Evolutionary conservation across 192 early-diverging fungal genomes (phyloP), one percentile per base, ranked within the genome.

Genomic region (Mortierella antarctica): DNA sequence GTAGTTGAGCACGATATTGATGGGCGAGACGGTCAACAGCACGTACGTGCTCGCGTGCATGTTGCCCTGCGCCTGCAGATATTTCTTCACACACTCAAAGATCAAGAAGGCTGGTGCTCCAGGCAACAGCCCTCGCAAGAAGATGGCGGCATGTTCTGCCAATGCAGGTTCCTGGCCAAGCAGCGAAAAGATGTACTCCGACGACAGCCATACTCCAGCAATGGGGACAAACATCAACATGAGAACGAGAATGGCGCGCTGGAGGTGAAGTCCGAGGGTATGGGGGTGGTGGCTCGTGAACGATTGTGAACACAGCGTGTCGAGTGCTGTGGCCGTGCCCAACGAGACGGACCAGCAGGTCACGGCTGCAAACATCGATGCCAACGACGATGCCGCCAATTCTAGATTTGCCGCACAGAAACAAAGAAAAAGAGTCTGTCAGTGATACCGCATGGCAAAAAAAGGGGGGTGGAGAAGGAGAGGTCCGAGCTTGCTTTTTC

Each of bases 81-180:
- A 98, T 64, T 94, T 89, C 74, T 95, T 94, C 56, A 96, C 73
- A 74, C 93, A 94, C 65, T 98, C 96, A 87, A 93, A 93, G 18
- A 89, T 85, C 80, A 98, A 82, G 82, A 86, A 91, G 6, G 95
- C 92, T 39, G 93, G 89, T 45, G 91, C 88, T 2, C 95, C 94
- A 2, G 92, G 77, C 44, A 97, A 73, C 21, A 92, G 84, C 18
- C 86, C 91, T 5, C 87, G 78, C n/a, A 94, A 68, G 75, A 91
- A 99, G 46, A 83, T 44, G 9, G 90, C 87, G 18, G 94, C 88
- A 14, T 96, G 82, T 7, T 81, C 14, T 0, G 96, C 88, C 12
- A 97, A 71, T 42, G 87, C 81, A 0, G 85, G 78, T 50, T 97
- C 90, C 84, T 99, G 98, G n/a, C 88, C 87, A 5, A 93, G 67